These are phyloP conservation scores for Chaetoscypha palmicola DNA, from an alignment of 2,329 filamentous ascomycete species.

Conservation along the genomic window DNA sequence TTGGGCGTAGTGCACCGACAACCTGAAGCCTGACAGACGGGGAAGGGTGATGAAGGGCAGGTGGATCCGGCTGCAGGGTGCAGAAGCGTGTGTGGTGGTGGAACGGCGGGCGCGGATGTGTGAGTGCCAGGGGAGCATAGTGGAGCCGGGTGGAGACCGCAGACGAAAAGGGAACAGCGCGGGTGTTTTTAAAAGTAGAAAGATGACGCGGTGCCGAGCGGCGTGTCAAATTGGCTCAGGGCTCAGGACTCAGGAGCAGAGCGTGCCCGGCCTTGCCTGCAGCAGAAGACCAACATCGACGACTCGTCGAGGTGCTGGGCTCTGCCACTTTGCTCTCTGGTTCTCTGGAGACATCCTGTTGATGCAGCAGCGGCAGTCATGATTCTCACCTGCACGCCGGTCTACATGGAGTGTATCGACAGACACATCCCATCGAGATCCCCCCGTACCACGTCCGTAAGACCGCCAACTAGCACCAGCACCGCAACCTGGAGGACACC, in stretches of 20 bases:
- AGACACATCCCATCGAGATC: no score
- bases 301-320: no score
- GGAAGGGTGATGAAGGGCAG: constrained; percentile 6
- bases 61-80: constrained; percentile 3
- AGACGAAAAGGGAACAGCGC: constrained; percentile 2
- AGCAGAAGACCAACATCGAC: no score
- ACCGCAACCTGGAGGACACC: not conserved
- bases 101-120: constrained; percentile 5
- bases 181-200: constrained; percentile 15
- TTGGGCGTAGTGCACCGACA: not conserved
- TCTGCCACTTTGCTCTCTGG: no score
- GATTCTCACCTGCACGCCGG: no score
- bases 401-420: no score
- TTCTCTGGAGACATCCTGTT: no score
- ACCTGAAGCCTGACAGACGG: constrained; percentile 5
- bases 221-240: constrained; percentile 17
- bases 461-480: constrained; percentile 4
- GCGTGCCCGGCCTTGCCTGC: no score
- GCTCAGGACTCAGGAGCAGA: no score
- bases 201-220: constrained; percentile 20
- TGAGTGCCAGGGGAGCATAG: constrained; percentile 1
- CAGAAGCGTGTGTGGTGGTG: not conserved
- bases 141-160: not conserved
- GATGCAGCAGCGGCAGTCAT: no score
- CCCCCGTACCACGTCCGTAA: no score